These are phyloP conservation scores for Fistulina hepatica DNA, from an alignment of 1,284 basidiomycete genomes.

Conservation along the genomic window DNA sequence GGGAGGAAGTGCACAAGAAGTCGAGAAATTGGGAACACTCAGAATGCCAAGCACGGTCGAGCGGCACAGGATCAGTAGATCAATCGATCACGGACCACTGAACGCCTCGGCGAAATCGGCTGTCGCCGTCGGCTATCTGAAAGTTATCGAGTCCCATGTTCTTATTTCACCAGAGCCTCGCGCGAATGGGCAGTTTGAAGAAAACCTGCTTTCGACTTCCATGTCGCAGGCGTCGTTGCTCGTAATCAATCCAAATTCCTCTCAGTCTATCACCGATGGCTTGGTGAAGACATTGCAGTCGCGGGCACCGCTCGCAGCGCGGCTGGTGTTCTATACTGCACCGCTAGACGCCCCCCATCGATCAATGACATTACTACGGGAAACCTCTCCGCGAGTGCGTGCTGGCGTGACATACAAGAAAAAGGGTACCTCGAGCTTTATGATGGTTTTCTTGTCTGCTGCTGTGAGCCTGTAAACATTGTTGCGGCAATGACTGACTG, in stretches of 20 bases:
- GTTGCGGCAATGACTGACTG: neutral
- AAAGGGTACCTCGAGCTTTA: conserved; percentile 19
- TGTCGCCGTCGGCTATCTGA: too few relatives aligned
- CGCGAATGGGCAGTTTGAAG: too few relatives aligned
- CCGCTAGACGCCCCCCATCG: conserved; percentile 20
- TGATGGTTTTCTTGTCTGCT: conserved; percentile 29
- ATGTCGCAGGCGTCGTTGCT: conserved; percentile 18
- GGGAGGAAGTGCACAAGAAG: too few relatives aligned
- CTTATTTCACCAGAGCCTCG: too few relatives aligned
- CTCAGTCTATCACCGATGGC: conserved; percentile 24
- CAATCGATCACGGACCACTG: too few relatives aligned
- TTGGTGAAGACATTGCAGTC: conserved; percentile 17
- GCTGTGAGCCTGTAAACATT: conserved; percentile 20
- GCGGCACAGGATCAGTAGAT: too few relatives aligned
- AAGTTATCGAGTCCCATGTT: too few relatives aligned
- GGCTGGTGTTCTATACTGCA: conserved; percentile 24
- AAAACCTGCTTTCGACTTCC: neutral
- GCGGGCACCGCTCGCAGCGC: conserved; percentile 21
- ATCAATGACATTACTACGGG: conserved; percentile 25
- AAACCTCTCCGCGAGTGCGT: conserved; percentile 20
- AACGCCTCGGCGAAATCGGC: too few relatives aligned
- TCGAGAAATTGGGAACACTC: too few relatives aligned
- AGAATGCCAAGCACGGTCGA: too few relatives aligned
- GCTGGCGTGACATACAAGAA: conserved; percentile 19
- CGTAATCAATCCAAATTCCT: conserved; percentile 28